Evolutionary conservation across 179 eudicot species (phyloP).

Genomic region (Beta corolliflora): DNA sequence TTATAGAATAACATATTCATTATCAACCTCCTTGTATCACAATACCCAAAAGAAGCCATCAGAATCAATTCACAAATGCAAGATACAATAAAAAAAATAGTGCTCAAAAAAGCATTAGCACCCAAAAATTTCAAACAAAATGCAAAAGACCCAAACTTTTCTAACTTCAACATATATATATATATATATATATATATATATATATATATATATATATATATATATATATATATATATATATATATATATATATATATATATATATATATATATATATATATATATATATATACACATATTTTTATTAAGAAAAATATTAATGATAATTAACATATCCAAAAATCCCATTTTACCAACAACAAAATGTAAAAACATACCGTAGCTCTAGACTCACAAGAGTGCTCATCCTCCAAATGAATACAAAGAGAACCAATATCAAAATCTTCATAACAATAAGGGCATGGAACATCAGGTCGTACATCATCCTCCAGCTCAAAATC

Average conservation of each 20-base stretch:
- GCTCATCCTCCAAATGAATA: slow-evolving; percentile 85
- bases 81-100: background rate
- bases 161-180: no score
- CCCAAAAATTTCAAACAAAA: background rate
- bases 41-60: background rate
- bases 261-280: no score
- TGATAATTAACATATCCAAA: background rate
- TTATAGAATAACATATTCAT: background rate
- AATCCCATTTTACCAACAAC: slow-evolving; percentile 9
- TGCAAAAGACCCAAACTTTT: background rate
- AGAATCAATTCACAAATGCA: slow-evolving; percentile 2
- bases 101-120: background rate
- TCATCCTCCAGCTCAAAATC: slow-evolving; percentile 85
- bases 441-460: slow-evolving; percentile 90
- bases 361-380: slow-evolving; percentile 49
- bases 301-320: no score
- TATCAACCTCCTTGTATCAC: background rate
- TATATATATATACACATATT: no score
- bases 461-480: slow-evolving; percentile 68
- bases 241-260: no score
- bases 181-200: no score
- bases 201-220: no score
- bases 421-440: slow-evolving; percentile 80
- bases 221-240: no score
- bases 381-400: slow-evolving; percentile 69